Base-by-base conservation (phyloP, 2,329 filamentous ascomycete genomes). In the Phaeosphaeriaceae sp. region DNA sequence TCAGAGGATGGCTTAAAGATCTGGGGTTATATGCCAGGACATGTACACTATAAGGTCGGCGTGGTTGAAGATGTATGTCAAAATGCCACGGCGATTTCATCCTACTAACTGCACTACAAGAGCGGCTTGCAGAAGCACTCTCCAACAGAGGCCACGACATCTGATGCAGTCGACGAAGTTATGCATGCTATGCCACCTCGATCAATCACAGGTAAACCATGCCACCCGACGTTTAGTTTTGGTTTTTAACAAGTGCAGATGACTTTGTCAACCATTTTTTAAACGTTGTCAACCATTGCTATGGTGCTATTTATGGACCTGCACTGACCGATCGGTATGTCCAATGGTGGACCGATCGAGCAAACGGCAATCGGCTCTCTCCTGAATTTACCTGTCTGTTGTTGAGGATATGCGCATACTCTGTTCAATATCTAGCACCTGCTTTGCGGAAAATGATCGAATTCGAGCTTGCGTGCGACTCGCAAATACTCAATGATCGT, bases 301-400 rank as follows among this genome's bases (percentile, higher is more conserved):
- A 80, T 51, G 79, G 74, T 49, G 63, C 72, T 32, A 69, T 81
- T 6, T 80, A 80, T 46, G 76, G 75, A 2, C 74, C 76, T 3
- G 73, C 73, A 2, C 78, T 80, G 34, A 73, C 74, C 13, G 67
- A 74, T 0, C 74, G 77, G 16, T 80, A 80, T 56, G 68, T 74
- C 7, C 58, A 71, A 28, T 81, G 78, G 78, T 80, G 79, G 77
- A 56, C 67, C 28, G 64, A 73, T 44, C 65, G 75, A 52, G 56
- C 66, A 15, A 61, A 52, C 15, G 65, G 68, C 9, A 69, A 68
- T 11, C 59, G 60, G 12, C 64, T 77, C 2, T 74, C 72, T 6
- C 70, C 74, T 3, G 76, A 75, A 42, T 75, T 80, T 35, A 81
- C 78, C 2, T 78, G 76, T 60, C 64, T 81, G 18, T 67, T 81